phyloP scores from a whole-genome alignment of 129 eudicot genomes.

The Ambrosia artemisiifolia region DNA sequence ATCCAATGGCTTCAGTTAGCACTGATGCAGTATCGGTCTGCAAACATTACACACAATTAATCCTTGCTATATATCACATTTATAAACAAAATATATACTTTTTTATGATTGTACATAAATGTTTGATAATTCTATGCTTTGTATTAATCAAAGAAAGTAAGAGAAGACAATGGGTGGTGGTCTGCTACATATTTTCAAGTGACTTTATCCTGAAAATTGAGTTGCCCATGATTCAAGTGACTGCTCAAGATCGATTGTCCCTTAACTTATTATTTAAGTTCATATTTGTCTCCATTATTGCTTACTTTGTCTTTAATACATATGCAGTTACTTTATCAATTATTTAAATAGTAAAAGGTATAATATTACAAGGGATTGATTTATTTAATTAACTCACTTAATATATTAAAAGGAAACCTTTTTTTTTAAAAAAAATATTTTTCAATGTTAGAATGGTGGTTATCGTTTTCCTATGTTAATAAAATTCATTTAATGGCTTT shows the following conservation, averaged over 20 bases:
- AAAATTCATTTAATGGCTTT: too few species aligned
- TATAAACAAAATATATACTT: background rate
- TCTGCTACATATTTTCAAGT: constrained; percentile 12
- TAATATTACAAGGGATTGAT: background rate
- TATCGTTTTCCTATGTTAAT: too few species aligned
- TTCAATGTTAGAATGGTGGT: too few species aligned
- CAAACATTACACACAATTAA: constrained; percentile 35
- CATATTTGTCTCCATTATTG: background rate
- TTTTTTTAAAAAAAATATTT: too few species aligned
- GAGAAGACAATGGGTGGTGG: constrained; percentile 28
- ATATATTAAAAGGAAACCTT: too few species aligned
- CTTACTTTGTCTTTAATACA: background rate
- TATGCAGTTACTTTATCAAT: background rate
- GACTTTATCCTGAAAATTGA: constrained; percentile 16
- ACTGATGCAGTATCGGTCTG: constrained; percentile 96
- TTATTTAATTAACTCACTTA: background rate
- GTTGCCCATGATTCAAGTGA: constrained; percentile 26
- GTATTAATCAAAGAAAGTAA: constrained; percentile 13
- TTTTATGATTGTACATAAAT: background rate
- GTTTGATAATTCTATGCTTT: background rate
- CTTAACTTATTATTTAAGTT: background rate
- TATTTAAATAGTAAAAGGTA: background rate
- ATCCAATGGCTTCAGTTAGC: constrained; percentile 86
- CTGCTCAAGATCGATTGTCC: constrained; percentile 12
- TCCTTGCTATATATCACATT: constrained; percentile 7